Evolutionary conservation across 768 basidiomycete genomes (phyloP).

Genomic region (Boletus rex-veris): DNA sequence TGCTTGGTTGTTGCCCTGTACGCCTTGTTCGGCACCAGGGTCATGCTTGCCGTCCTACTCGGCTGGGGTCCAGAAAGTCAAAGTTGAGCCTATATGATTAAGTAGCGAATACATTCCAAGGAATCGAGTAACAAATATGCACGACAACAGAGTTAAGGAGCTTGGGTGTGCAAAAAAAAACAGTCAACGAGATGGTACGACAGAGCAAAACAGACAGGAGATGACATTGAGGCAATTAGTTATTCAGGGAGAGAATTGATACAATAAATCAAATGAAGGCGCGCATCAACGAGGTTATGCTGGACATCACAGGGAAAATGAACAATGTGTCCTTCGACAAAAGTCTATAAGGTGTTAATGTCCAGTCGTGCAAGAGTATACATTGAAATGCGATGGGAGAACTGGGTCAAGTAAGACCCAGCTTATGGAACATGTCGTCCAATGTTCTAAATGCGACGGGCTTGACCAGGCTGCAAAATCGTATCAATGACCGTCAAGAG

Average conservation of each 20-base stretch:
- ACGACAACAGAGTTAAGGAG: not conserved
- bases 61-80: too few species aligned
- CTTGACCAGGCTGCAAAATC: constrained; percentile 70
- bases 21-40: too few species aligned
- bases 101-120: constrained; percentile 13
- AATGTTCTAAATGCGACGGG: constrained; percentile 93
- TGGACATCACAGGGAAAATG: not conserved
- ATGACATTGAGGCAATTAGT: constrained; percentile 3
- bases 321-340: not conserved
- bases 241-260: constrained; percentile 3
- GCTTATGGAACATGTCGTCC: constrained; percentile 75
- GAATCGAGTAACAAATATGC: not conserved
- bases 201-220: constrained; percentile 6
- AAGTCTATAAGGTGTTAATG: constrained; percentile 9
- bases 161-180: not conserved
- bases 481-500: not conserved
- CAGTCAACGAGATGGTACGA: not conserved
- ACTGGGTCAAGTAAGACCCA: constrained; percentile 47
- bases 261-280: constrained; percentile 8
- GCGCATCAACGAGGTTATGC: constrained; percentile 4
- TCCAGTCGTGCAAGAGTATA: constrained; percentile 11
- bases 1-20: too few species aligned
- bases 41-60: too few species aligned
- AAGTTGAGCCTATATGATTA: not conserved
- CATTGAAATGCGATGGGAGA: constrained; percentile 9